phyloP scores from a whole-genome alignment of 139 green algal genomes.

The Nannochloris sp. region DNA sequence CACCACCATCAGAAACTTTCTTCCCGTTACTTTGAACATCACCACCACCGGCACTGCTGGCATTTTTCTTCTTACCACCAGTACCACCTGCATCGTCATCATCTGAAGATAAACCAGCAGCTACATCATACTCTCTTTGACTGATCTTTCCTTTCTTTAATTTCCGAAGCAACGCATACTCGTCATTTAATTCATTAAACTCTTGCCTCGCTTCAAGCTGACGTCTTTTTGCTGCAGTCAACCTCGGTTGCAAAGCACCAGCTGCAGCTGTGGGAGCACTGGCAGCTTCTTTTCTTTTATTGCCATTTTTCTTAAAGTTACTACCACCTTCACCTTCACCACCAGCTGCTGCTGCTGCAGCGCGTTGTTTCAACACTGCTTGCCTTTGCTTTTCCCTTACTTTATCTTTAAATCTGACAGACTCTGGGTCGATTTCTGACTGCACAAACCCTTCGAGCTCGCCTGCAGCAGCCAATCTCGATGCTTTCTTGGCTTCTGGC shows the following conservation, averaged over 20 bases:
- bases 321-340: background rate
- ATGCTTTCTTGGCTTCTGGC: slow-evolving; percentile 72
- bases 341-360: slow-evolving; percentile 2
- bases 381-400: slow-evolving; percentile 79
- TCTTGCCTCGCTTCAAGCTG: slow-evolving; percentile 62
- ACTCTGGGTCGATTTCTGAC: slow-evolving; percentile 55
- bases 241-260: background rate
- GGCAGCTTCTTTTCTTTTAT: slow-evolving; percentile 60
- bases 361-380: slow-evolving; percentile 28
- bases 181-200: slow-evolving; percentile 53
- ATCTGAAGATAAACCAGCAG: background rate
- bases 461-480: background rate
- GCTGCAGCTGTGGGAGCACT: background rate
- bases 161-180: slow-evolving; percentile 67
- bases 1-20: background rate
- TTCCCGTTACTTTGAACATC: background rate
- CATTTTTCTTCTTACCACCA: no score
- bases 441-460: slow-evolving; percentile 31
- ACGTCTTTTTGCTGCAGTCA: slow-evolving; percentile 69
- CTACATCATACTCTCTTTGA: slow-evolving; percentile 26
- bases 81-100: background rate
- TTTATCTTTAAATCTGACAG: slow-evolving; percentile 66
- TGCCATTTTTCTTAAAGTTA: slow-evolving; percentile 28
- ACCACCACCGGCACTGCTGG: no score
- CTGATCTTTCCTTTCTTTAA: slow-evolving; percentile 64